These are phyloP conservation scores for Fusarium denticulatum DNA, from an alignment of 2,329 filamentous ascomycete species.

Conservation along the genomic window DNA sequence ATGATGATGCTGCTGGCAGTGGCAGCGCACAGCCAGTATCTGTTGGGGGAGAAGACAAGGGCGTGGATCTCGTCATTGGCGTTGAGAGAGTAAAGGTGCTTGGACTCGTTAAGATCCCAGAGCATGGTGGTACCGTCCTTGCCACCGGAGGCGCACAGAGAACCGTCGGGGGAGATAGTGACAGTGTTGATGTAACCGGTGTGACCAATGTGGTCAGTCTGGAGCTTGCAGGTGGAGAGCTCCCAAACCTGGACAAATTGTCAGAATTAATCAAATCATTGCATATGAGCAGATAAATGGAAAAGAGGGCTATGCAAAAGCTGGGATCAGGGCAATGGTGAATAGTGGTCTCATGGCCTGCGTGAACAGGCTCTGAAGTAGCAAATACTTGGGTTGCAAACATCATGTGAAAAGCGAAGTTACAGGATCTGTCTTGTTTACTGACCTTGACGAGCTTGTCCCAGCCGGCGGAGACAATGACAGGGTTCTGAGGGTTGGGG, in stretches of 20 bases:
- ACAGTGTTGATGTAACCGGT: slow-evolving; percentile 99
- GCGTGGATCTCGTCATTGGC: slow-evolving; percentile 99
- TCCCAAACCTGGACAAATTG: slow-evolving; percentile 84
- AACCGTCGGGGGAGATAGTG: slow-evolving; percentile 99
- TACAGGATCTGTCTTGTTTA: slow-evolving; percentile 39
- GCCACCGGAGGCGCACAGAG: slow-evolving; percentile 97
- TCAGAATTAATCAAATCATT: slow-evolving; percentile 18
- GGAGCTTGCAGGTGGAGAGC: slow-evolving; percentile 98
- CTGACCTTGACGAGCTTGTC: slow-evolving; percentile 99
- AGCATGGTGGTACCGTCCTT: slow-evolving; percentile 99
- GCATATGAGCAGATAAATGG: neutral
- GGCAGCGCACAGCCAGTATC: slow-evolving; percentile 99
- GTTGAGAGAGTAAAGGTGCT: slow-evolving; percentile 99
- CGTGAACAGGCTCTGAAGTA: slow-evolving; percentile 95
- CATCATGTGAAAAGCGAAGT: slow-evolving; percentile 75
- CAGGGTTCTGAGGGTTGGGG: slow-evolving; percentile 99
- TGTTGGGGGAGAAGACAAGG: slow-evolving; percentile 99
- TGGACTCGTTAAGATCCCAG: slow-evolving; percentile 99
- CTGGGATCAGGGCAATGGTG: slow-evolving; percentile 84
- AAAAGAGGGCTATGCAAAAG: slow-evolving; percentile 14
- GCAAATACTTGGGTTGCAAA: slow-evolving; percentile 98
- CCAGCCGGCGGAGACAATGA: slow-evolving; percentile 98
- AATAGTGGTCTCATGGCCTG: slow-evolving; percentile 94
- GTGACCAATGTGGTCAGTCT: slow-evolving; percentile 99
- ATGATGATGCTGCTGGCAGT: slow-evolving; percentile 99